Evolutionary conservation across 2,329 filamentous ascomycete species (phyloP).

Genomic region (Colletotrichum caudatum): DNA sequence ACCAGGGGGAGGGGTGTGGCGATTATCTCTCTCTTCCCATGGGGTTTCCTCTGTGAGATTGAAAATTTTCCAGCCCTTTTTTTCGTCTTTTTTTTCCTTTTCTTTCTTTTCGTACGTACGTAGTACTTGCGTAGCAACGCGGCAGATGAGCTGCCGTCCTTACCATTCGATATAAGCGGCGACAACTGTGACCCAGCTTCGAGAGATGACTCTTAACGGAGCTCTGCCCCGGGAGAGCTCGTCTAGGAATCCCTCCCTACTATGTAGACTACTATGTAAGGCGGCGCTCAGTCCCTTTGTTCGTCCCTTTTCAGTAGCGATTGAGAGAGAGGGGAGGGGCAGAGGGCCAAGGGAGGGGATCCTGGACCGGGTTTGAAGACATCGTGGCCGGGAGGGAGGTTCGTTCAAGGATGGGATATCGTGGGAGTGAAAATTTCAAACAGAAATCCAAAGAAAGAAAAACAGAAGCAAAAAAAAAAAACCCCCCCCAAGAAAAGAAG

Average conservation of each 20-base stretch:
- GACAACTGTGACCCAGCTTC: no score
- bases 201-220: slow-evolving; percentile 8
- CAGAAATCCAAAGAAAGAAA: neutral
- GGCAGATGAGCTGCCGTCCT: neutral
- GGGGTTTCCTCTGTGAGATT: neutral
- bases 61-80: slow-evolving; percentile 7
- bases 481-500: no score
- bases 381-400: neutral
- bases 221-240: neutral
- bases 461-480: neutral
- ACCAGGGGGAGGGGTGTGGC: neutral
- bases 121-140: neutral
- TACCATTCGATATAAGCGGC: neutral
- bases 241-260: neutral
- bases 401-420: neutral
- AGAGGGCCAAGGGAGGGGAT: neutral
- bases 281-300: neutral
- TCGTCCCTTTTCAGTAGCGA: neutral
- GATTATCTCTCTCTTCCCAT: neutral
- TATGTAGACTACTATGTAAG: neutral
- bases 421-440: neutral
- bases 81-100: neutral
- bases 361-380: neutral
- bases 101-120: no score
- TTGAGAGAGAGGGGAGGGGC: neutral